Evolutionary conservation across 2,329 filamentous ascomycete species (phyloP), one percentile per base, ranked within the genome.

Genomic region (Venturia asperata): DNA sequence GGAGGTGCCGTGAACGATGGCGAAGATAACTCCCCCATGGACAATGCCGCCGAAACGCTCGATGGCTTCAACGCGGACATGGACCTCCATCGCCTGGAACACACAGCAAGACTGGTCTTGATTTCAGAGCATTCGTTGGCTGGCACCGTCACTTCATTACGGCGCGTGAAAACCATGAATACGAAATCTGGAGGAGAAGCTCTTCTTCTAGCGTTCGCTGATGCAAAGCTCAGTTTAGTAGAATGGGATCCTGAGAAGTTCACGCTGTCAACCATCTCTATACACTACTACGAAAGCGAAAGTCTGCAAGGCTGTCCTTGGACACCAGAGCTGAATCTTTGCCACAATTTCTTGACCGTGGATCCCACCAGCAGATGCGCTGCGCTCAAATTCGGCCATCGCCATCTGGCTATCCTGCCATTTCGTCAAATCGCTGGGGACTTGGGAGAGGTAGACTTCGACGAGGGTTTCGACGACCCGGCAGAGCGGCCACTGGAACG

Each of bases 251-350:
- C 91, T 10, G 86, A 89, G 74, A 86, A 85, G 69, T 83, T 90
- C 76, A 85, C 85, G 63, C 87, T 97, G 70, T 87, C 88, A 70
- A 97, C 93, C 64, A 85, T 94, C 68, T 97, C 93, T 63, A 93
- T 99, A 71, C 94, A 99, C 79, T 97, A 92, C 81, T 99, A 97
- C 78, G 94, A 99, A 76, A 90, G 94, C 74, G 92, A 97, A 73
- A 41, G 62, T 24, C 81, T 93, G 67, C 86, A 89, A 69, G 87
- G 88, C 64, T 89, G 86, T 68, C 92, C 93, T 0, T 97, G 92
- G 88, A 87, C 89, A 62, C 83, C 88, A 63, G 84, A 88, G 65
- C 79, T 95, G 71, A 86, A 85, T 73, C 85, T 89, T 68, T 91
- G 88, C 74, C 83, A 87, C 75, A 96, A 89, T 75, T 89, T 90